Conservation (phyloP, 805 yeast species). For the Candida lessepsii region DNA sequence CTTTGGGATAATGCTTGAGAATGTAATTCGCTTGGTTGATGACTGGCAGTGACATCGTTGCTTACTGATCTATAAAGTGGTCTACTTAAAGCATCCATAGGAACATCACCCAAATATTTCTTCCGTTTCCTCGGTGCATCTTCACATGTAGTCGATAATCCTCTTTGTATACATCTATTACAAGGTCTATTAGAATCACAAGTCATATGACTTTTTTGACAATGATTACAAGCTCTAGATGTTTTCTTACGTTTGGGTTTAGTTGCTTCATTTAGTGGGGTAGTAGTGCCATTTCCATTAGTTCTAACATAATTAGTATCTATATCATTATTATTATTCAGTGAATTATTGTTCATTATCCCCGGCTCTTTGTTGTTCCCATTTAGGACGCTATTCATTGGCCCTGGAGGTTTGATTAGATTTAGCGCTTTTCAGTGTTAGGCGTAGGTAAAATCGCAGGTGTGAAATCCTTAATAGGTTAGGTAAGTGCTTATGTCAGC, state of each 20-base stretch:
- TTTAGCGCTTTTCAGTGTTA: too few species aligned
- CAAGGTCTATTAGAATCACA: constrained; percentile 88
- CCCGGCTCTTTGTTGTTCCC: background rate
- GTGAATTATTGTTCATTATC: background rate
- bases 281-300: too few species aligned
- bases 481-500: background rate
- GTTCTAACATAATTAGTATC: too few species aligned
- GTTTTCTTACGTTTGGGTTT: constrained; percentile 55
- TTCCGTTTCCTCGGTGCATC: constrained; percentile 89
- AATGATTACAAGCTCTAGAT: constrained; percentile 83
- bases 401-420: background rate
- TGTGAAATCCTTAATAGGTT: background rate
- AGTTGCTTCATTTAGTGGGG: background rate
- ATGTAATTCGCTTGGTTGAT: background rate
- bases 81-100: constrained; percentile 18
- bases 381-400: constrained; percentile 6
- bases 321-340: background rate
- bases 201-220: constrained; percentile 88
- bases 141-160: constrained; percentile 65
- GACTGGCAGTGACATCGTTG: background rate
- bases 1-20: background rate
- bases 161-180: constrained; percentile 68
- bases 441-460: too few species aligned
- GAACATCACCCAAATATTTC: constrained; percentile 72
- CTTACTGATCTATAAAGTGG: constrained; percentile 8